These are phyloP conservation scores for Botryosphaeria dothidea DNA, from an alignment of 2,329 filamentous ascomycete species.

Conservation along the genomic window DNA sequence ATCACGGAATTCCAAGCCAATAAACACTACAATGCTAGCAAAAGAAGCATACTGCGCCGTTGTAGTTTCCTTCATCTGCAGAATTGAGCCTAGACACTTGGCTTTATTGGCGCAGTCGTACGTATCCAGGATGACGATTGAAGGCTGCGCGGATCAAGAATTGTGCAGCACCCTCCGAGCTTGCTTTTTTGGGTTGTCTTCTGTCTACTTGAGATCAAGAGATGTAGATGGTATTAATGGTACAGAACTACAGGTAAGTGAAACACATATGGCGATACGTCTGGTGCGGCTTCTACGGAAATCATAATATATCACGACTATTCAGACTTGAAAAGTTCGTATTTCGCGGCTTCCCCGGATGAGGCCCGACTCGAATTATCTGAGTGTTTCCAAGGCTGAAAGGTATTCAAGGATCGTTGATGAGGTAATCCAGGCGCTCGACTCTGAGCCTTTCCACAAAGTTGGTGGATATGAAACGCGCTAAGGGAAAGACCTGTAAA, in stretches of 20 bases:
- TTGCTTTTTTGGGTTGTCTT: not conserved
- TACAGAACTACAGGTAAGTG: not conserved
- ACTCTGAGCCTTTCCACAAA: not conserved
- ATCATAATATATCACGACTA: not conserved
- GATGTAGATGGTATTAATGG: not conserved
- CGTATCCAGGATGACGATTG: not conserved
- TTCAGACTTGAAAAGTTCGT: not conserved
- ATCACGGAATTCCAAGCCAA: no score
- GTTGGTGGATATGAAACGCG: not conserved
- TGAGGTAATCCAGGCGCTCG: not conserved
- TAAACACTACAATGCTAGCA: no score
- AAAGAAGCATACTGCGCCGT: no score
- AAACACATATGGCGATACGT: not conserved
- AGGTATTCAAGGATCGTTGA: not conserved
- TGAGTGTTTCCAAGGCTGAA: not conserved
- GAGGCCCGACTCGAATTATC: not conserved
- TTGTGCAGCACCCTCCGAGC: no score
- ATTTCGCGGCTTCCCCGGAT: not conserved
- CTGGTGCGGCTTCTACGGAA: not conserved
- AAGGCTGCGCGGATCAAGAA: not conserved
- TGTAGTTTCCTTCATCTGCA: not conserved
- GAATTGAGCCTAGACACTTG: not conserved
- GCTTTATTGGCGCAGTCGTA: not conserved
- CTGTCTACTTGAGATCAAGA: not conserved
- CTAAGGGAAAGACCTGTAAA: not conserved